phyloP scores from a whole-genome alignment of 345 rosid species.

The thale cress (Arabidopsis thaliana) region TAIR10.1 NC_003070.9:13361001-13361500 shows the following conservation, averaged over 20 bases:
- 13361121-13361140: slow-evolving; percentile 5
- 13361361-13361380: background rate
- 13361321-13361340: background rate
- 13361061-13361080: no score
- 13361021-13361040: no score
- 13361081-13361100: no score
- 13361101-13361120: no score
- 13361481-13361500: background rate
- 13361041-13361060: no score
- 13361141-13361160: background rate
- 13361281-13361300: slow-evolving; percentile 1
- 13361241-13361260: background rate
- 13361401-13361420: background rate
- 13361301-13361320: background rate
- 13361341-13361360: slow-evolving; percentile 10
- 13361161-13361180: slow-evolving; percentile 23
- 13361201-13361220: slow-evolving; percentile 16
- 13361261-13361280: slow-evolving; percentile 7
- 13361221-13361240: slow-evolving; percentile 1
- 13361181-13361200: slow-evolving; percentile 29
- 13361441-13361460: background rate
- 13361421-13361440: background rate
- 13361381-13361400: slow-evolving; percentile 1
- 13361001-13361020: no score
- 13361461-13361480: background rate